Conservation (phyloP, 176 grass and related monocot genomes). For the Musa itinerans region DNA sequence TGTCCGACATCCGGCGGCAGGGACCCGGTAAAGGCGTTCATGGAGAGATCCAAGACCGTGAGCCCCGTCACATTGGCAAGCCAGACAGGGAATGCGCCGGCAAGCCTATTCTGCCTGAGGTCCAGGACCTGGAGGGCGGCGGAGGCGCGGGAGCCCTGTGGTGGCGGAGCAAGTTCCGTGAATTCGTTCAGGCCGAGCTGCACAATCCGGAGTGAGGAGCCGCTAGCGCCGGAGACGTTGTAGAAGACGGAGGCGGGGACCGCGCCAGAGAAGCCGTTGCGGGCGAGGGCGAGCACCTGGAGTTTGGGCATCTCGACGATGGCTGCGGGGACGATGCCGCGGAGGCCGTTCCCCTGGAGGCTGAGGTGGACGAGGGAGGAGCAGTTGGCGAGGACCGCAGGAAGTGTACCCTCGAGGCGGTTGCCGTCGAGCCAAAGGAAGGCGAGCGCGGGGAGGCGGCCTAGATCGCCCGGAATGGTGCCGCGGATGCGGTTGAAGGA, state of each 20-base stretch:
- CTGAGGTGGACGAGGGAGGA: conserved; percentile 77
- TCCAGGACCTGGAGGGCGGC: conserved; percentile 52
- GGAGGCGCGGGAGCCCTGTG: conserved; percentile 1
- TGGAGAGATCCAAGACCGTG: conserved; percentile 66
- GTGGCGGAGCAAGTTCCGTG: conserved; percentile 37
- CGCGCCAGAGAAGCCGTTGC: conserved; percentile 70
- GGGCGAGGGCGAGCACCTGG: conserved; percentile 69
- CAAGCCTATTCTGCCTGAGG: conserved; percentile 51
- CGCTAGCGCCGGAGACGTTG: conserved; percentile 16
- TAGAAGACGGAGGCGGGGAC: conserved; percentile 55
- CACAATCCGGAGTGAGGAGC: conserved; percentile 65
- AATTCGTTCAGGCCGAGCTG: conserved; percentile 77
- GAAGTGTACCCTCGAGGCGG: conserved; percentile 80
- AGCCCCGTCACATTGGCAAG: conserved; percentile 39
- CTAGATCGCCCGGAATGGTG: conserved; percentile 63
- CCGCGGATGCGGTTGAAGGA: conserved; percentile 82
- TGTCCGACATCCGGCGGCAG: conserved; percentile 44
- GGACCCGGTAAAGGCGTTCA: conserved; percentile 50
- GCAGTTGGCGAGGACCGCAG: conserved; percentile 77
- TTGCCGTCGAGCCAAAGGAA: conserved; percentile 95
- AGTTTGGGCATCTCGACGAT: conserved; percentile 54
- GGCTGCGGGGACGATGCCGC: conserved; percentile 73
- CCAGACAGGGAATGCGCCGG: conserved; percentile 65
- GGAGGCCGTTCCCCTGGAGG: conserved; percentile 61
- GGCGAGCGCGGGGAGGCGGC: conserved; percentile 50